These are phyloP conservation scores for Lepidium sativum DNA, from an alignment of 345 rosid genomes.

Conservation along the genomic window DNA sequence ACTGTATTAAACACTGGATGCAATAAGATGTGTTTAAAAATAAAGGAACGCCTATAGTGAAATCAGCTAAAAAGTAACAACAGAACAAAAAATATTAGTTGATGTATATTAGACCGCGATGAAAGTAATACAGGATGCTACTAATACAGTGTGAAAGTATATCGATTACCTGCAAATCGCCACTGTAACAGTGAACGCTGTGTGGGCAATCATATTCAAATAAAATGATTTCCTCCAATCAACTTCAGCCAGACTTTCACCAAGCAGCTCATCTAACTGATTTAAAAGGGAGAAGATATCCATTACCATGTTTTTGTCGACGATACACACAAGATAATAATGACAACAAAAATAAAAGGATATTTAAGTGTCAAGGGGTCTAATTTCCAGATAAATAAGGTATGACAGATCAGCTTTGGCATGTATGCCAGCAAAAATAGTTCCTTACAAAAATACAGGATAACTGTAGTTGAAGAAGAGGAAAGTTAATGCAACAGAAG, in stretches of 20 bases:
- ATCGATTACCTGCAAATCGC: slow-evolving; percentile 85
- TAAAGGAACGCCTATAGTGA: neutral
- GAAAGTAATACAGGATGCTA: neutral
- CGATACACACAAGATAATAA: neutral
- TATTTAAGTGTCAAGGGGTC: neutral
- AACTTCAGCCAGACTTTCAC: slow-evolving; percentile 51
- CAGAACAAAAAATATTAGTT: neutral
- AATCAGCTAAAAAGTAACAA: neutral
- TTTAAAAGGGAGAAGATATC: slow-evolving; percentile 11
- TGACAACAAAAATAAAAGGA: neutral
- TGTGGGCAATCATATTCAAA: slow-evolving; percentile 90
- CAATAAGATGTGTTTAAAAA: neutral
- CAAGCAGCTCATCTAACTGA: slow-evolving; percentile 67
- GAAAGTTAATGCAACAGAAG: neutral
- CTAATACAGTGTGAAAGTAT: neutral
- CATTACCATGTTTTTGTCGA: neutral
- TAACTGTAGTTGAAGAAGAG: neutral
- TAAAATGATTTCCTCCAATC: slow-evolving; percentile 96
- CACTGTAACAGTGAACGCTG: slow-evolving; percentile 74
- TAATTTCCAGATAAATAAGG: neutral
- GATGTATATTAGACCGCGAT: neutral
- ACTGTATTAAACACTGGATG: neutral
- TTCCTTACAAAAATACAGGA: neutral
- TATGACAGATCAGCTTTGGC: neutral
- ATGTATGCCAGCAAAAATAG: neutral